A percentile compares a stretch with the other conserved stretches of the same genome.
These are phyloP conservation scores for Bipolaris gigantea DNA, from an alignment of 2,329 filamentous ascomycete genomes.

Conservation along the genomic window DNA sequence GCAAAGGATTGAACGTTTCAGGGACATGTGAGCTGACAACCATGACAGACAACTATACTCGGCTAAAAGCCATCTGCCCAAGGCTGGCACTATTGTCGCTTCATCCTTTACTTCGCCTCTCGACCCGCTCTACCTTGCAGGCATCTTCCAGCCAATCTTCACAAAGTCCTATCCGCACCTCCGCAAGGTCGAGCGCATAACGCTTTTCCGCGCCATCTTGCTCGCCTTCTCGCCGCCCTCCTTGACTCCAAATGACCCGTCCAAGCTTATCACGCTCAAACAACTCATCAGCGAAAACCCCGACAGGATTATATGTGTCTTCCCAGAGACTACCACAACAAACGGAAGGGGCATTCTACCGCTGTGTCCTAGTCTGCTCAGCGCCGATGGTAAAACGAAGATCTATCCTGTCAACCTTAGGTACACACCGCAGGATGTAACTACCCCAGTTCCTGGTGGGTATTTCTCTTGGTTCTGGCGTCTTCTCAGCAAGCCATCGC, in stretches of 20 bases:
- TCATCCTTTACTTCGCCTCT: conserved; percentile 90
- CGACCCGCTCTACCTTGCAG: conserved; percentile 90
- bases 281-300: conserved; percentile 68
- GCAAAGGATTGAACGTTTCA: not conserved
- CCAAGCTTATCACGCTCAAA: conserved; percentile 43
- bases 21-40: conserved; percentile 4
- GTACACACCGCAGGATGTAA: conserved; percentile 86
- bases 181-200: conserved; percentile 73
- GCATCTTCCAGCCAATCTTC: conserved; percentile 95
- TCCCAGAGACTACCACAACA: conserved; percentile 91
- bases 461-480: conserved; percentile 81
- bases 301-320: conserved; percentile 76
- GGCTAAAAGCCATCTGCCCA: conserved; percentile 66
- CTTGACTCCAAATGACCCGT: conserved; percentile 33
- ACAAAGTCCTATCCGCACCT: conserved; percentile 79
- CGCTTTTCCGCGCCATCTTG: conserved; percentile 73
- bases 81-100: conserved; percentile 79
- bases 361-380: conserved; percentile 75
- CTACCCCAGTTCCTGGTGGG: conserved; percentile 79
- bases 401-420: conserved; percentile 91
- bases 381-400: conserved; percentile 65
- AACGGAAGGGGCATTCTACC: conserved; percentile 90
- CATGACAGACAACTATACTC: conserved; percentile 21
- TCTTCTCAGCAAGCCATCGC: conserved; percentile 79
- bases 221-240: conserved; percentile 68